Conservation (phyloP, 73 alveolate species). For the Tetrahymena malaccensis region DNA sequence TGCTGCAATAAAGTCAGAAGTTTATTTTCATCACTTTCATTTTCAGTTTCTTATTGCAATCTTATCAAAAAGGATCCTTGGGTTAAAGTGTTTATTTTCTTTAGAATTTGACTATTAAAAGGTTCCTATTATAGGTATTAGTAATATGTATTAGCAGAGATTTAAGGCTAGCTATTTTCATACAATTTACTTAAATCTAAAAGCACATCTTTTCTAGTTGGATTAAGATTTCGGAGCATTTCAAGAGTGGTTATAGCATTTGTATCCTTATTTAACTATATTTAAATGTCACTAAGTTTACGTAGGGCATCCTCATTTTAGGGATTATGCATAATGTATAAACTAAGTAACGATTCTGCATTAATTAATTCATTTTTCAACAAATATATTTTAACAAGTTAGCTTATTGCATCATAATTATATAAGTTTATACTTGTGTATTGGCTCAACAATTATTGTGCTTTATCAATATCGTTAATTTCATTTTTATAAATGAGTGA, state of each 20-base stretch:
- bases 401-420: neutral
- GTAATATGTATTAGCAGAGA: neutral
- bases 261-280: no score
- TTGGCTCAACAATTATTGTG: neutral
- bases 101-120: no score
- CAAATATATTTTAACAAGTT: neutral
- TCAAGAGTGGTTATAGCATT: neutral
- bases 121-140: neutral
- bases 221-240: neutral
- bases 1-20: neutral
- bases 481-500: neutral
- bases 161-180: neutral
- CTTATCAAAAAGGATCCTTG: neutral
- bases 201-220: neutral
- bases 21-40: neutral
- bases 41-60: neutral
- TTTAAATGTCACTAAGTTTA: neutral
- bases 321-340: neutral
- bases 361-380: neutral
- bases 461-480: neutral
- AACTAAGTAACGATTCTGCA: neutral
- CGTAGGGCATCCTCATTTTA: neutral
- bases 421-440: neutral
- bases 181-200: neutral
- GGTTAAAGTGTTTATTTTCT: neutral